Base-by-base conservation (phyloP, 164 flowering plant species). In the Nymphaea colorata region DNA sequence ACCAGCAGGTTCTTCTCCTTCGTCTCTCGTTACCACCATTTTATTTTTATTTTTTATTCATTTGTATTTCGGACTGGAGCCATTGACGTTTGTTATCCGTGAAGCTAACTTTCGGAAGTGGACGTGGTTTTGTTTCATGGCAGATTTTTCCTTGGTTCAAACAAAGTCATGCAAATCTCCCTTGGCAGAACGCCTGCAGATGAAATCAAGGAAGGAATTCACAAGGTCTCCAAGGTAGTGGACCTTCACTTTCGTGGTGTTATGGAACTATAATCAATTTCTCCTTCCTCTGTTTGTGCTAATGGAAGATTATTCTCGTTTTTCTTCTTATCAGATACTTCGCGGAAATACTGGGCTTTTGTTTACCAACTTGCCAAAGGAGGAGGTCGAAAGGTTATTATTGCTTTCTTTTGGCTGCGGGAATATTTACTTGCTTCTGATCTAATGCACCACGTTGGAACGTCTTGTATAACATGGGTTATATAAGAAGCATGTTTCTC, bases 71-170 rank as follows among this genome's bases (percentile, higher is more conserved):
- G 7, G 55, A 47, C 12, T 6, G 55, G 7, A 4, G 55, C 55
- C 55, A 47, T 47, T 12, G 12, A 6, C 3, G 12, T 47, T 12
- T 47, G 55, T 47, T 47, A 6, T 47, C 55, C 36, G 36, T 25
- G 36, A 25, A 25, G 36, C 36, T 25, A 25, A 25, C 1, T 25
- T 25, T 25, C 0, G 36, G 36, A 44, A 36, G 36, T 43, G 64
- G 5, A 18, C 44, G 8, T 43, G 8, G 16, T 18, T 47, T 45
- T 43, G 4, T 53, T 67, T 43, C 64, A 18, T 76, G 55, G 41
- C 79, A 92, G 96, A 72, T 92, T 92, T 71, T 92, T 92, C 70
- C 93, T 92, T 43, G 96, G 96, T 6, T 88, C 96, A 55, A 92
- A 92, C 80, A 92, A 92, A 79, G 96, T 92, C 43, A 92, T 92